Percentiles rank a stretch among this genome's conserved stretches.
Evolutionary conservation across 1,284 basidiomycete species (phyloP).

Genomic region (Megacollybia platyphylla): DNA sequence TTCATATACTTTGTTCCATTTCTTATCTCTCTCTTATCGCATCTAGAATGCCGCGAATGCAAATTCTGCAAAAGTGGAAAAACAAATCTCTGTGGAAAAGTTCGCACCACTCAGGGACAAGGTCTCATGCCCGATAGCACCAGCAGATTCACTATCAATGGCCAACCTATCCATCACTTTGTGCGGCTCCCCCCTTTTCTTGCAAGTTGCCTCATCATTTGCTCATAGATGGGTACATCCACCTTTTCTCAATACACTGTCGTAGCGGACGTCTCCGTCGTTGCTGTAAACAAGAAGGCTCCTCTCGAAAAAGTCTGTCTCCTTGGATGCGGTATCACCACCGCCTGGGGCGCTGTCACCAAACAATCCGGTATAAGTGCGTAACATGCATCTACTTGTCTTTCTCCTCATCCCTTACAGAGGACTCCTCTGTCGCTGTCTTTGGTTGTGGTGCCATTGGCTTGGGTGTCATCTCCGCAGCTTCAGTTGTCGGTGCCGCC

Average conservation of each 20-base stretch:
- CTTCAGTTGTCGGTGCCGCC: constrained; percentile 66
- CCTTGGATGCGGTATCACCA: constrained; percentile 93
- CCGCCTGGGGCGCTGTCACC: constrained; percentile 85
- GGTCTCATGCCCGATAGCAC: constrained; percentile 93
- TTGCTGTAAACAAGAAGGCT: constrained; percentile 77
- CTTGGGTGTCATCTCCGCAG: constrained; percentile 83
- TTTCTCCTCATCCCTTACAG: constrained; percentile 22
- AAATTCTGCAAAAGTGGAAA: constrained; percentile 99
- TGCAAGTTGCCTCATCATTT: constrained; percentile 2
- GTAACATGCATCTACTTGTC: constrained; percentile 14
- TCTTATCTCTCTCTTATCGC: constrained; percentile 4
- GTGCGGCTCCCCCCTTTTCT: constrained; percentile 31
- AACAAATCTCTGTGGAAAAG: constrained; percentile 92
- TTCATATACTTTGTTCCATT: constrained; percentile 15
- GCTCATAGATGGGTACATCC: constrained; percentile 85
- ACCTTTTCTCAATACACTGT: constrained; percentile 99
- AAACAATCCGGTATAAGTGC: constrained; percentile 72
- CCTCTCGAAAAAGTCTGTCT: constrained; percentile 93
- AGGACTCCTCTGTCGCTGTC: constrained; percentile 80
- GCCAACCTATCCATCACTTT: constrained; percentile 85
- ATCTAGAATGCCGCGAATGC: constrained; percentile 82
- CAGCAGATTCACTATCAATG: constrained; percentile 86
- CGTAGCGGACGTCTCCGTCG: constrained; percentile 93
- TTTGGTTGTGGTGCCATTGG: constrained; percentile 97
- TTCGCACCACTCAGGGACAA: constrained; percentile 89